Base-by-base conservation (phyloP, 371 early-diverging fungal genomes). In the Phascolomyces articulosus region DNA sequence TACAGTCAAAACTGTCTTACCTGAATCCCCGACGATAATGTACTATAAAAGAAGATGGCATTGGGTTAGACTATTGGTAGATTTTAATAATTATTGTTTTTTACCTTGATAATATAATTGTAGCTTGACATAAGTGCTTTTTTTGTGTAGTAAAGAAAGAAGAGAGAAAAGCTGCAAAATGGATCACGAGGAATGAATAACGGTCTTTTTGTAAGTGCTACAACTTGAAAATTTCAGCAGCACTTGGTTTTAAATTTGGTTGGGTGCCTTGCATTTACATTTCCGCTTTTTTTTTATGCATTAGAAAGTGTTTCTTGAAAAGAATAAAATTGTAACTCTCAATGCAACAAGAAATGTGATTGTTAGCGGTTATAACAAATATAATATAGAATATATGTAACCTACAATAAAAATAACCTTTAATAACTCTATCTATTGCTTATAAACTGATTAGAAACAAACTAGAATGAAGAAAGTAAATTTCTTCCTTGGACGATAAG, bases 21-120 rank as follows among this genome's bases (percentile, higher is more conserved):
- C 80, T 23, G 80, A 73, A 65, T 80, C 80, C 44, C 80, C 80
- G 61, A 80, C 74, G 49, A 80, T 80, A 41, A 80, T 80, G 41
- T 80, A 80, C 80, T 80, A 13, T 34, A 44, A 44, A 44, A 44
- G 16, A 16, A n/a, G 16, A 44, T 13, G 16, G 26, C 40, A 16
- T 28, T 31, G 31, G 15, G 51, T 51, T 40, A 18, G 40, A 34
- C 28, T 23, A 51, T 18, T 49, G 31, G 34, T 24, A 18, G 41
- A n/a, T 15, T 13, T 49, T 8, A 38, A 21, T 34, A 28, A 28
- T 24, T 23, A 26, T 40, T 55, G n/a, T 6, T 11, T 26, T 54
- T 63, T 70, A 80, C 81, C 65, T 80, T 80, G 44, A 80, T 80
- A 61, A 80, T 80, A 44, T 78, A 80, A 53, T 60, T 64, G 40